Evolutionary conservation across 164 flowering plant species (phyloP), one percentile per base, ranked within the genome.

Genomic region (Euptelea pleiosperma): DNA sequence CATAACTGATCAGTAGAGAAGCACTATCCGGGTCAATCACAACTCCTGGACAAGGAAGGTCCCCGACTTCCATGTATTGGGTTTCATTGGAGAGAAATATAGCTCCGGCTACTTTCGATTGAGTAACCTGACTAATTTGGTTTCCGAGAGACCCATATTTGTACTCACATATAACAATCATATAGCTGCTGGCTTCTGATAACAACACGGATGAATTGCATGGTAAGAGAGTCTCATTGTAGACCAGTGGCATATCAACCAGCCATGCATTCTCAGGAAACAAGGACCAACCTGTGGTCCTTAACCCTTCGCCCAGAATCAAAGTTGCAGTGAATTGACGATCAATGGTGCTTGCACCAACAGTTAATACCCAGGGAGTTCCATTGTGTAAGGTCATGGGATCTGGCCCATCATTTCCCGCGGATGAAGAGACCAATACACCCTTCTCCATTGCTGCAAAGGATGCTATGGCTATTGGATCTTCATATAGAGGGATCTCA

Each of bases 361-460:
- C 86, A 0, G 82, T 82, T 6, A 80, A 46, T 15, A 77, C 69
- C 93, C 93, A 86, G 0, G 93, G 93, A 0, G 68, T 61, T 10
- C 80, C 87, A 48, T 83, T 82, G 63, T 74, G 82, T 2, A 86
- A 34, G 0, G 77, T 48, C 3, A 8, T 59, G 4, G n/a, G 0
- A 37, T 2, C 19, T 19, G 92, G 89, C 26, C 92, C 92, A 1
- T 65, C 75, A 53, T 86, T 86, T 19, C 92, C 92, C 0, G 92
- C 81, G 0, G 92, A 82, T 0, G 84, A 60, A 2, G 89, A 61
- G 8, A 86, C 84, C 5, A 83, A 73, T 3, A 85, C 70, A 1
- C 77, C 80, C 47, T 76, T 81, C 64, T 79, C 80, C 30, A 73
- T 7, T 3, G 89, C 89, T 0, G 82, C 80, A 58, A 81, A 81